Conservation (phyloP, 129 eudicot species). For the Centella asiatica region DNA sequence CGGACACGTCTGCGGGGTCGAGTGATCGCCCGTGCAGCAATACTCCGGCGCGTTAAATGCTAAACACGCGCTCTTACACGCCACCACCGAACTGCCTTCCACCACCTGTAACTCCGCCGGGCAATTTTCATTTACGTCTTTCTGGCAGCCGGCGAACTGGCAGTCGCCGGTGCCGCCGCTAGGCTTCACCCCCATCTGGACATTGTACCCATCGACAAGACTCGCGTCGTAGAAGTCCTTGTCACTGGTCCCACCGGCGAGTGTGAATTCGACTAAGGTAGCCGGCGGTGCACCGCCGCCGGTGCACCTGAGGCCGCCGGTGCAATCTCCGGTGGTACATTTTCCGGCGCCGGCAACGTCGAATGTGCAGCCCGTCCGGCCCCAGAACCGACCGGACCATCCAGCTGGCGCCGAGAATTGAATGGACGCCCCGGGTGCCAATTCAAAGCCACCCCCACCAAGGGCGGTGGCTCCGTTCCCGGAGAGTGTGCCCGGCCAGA, state of each 20-base stretch:
- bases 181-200: slow-evolving; percentile 53
- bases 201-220: slow-evolving; percentile 75
- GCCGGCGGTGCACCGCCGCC: slow-evolving; percentile 75
- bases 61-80: slow-evolving; percentile 74
- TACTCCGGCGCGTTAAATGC: slow-evolving; percentile 54
- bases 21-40: slow-evolving; percentile 67
- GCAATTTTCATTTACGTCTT: slow-evolving; percentile 47
- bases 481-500: slow-evolving; percentile 75
- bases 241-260: slow-evolving; percentile 35
- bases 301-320: slow-evolving; percentile 41
- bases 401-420: slow-evolving; percentile 50
- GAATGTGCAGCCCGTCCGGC: slow-evolving; percentile 66
- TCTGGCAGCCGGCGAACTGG: slow-evolving; percentile 67
- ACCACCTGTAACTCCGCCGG: slow-evolving; percentile 47
- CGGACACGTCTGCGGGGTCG: slow-evolving; percentile 53
- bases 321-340: slow-evolving; percentile 71
- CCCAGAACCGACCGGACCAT: slow-evolving; percentile 94
- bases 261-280: slow-evolving; percentile 55
- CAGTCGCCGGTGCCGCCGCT: slow-evolving; percentile 68
- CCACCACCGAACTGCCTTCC: slow-evolving; percentile 44
- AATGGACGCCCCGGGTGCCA: slow-evolving; percentile 49
- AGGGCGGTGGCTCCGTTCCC: slow-evolving; percentile 49
- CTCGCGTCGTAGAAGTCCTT: slow-evolving; percentile 75
- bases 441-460: slow-evolving; percentile 58
- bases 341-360: slow-evolving; percentile 46